Conservation (phyloP, 768 basidiomycete species). For the Tricholoma saponaceum region DNA sequence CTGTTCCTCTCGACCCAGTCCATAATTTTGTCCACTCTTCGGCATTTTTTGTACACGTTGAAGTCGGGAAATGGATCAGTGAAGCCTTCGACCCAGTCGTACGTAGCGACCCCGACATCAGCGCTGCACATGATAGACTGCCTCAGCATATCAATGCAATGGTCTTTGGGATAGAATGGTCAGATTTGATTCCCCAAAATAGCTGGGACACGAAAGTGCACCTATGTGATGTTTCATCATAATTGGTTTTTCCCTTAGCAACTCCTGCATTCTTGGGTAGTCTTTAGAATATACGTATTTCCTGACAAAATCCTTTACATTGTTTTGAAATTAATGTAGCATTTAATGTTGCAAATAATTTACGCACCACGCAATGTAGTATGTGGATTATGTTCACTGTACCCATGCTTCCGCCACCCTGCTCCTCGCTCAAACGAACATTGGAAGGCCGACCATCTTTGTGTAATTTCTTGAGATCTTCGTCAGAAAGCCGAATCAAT, state of each 20-base stretch:
- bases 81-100: neutral
- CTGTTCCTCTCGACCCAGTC: neutral
- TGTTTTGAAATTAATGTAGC: neutral
- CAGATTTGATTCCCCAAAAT: neutral
- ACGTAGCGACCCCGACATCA: neutral
- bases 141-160: neutral
- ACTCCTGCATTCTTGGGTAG: neutral
- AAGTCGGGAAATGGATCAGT: neutral
- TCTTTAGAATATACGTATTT: neutral
- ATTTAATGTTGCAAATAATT: neutral
- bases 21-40: neutral
- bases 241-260: neutral
- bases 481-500: neutral
- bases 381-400: neutral
- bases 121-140: neutral
- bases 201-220: neutral
- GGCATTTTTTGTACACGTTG: neutral
- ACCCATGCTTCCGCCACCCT: neutral
- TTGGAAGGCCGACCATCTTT: neutral
- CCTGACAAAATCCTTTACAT: neutral
- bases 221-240: neutral
- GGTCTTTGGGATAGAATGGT: neutral
- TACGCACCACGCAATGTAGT: neutral
- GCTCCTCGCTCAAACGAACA: neutral
- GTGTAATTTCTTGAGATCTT: neutral